Evolutionary conservation across 345 rosid species (phyloP).

Genomic region (Gossypium longicalyx): DNA sequence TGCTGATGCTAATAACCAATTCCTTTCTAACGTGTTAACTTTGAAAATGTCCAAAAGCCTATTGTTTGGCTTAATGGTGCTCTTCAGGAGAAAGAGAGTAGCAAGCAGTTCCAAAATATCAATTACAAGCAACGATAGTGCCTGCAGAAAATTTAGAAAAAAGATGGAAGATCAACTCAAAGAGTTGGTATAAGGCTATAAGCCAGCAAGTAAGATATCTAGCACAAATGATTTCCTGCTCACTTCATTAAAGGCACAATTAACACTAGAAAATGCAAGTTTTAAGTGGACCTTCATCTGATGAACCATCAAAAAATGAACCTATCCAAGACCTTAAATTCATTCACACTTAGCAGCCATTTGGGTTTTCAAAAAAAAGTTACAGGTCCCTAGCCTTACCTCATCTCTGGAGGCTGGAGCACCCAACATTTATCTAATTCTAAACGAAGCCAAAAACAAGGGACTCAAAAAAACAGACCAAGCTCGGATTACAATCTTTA

Average conservation of each 20-base stretch:
- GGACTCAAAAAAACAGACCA: neutral
- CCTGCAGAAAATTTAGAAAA: constrained; percentile 33
- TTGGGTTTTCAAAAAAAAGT: neutral
- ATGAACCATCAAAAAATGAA: neutral
- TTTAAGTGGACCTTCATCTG: neutral
- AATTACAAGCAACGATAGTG: constrained; percentile 47
- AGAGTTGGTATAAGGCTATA: neutral
- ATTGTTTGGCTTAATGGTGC: constrained; percentile 41
- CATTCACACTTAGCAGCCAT: neutral
- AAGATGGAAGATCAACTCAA: constrained; percentile 8
- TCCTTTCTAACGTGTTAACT: constrained; percentile 32
- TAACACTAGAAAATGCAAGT: neutral
- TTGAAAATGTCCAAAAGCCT: constrained; percentile 38
- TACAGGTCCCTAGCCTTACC: neutral
- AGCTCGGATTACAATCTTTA: neutral
- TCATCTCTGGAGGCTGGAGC: too few relatives aligned
- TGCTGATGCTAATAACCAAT: constrained; percentile 60
- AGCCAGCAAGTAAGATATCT: neutral
- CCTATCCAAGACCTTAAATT: too few relatives aligned
- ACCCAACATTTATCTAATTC: neutral
- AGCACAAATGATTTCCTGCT: neutral
- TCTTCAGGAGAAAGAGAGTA: constrained; percentile 46
- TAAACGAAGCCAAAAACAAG: neutral
- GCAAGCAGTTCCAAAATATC: constrained; percentile 56
- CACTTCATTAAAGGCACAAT: neutral